Evolutionary conservation across 352 stramenopile genomes (phyloP).

Genomic region (Halophytophthora polymorphica): DNA sequence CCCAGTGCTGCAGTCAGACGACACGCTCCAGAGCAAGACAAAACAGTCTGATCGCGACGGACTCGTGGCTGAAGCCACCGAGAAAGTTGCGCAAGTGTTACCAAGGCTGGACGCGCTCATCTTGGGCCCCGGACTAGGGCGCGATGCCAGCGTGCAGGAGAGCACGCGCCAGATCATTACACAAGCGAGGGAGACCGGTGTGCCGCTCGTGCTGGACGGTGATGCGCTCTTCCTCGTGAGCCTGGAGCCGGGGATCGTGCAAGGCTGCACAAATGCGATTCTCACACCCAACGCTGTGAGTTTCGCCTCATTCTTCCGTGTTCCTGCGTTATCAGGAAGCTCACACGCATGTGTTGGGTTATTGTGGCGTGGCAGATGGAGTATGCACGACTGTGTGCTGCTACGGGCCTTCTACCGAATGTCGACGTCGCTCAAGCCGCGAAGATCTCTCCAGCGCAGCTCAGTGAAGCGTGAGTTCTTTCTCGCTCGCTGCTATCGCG

Average conservation of each 20-base stretch:
- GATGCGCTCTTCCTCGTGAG: constrained; percentile 92
- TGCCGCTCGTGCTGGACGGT: constrained; percentile 94
- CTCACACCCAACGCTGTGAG: constrained; percentile 93
- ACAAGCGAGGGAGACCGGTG: constrained; percentile 48
- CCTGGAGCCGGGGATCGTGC: constrained; percentile 57
- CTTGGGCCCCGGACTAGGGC: constrained; percentile 93
- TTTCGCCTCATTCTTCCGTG: background rate
- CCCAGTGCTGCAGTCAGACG: constrained; percentile 65
- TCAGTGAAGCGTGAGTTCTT: constrained; percentile 57
- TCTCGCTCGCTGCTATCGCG: background rate
- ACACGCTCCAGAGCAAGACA: constrained; percentile 9
- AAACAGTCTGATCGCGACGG: constrained; percentile 20
- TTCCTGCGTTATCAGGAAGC: background rate
- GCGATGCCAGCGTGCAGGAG: constrained; percentile 86
- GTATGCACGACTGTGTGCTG: constrained; percentile 70
- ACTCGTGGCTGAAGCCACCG: constrained; percentile 29
- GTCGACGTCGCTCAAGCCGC: constrained; percentile 50
- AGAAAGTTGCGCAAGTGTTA: constrained; percentile 57
- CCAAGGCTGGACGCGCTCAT: constrained; percentile 75
- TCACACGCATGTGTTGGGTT: background rate
- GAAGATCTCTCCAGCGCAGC: constrained; percentile 37
- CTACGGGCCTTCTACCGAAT: constrained; percentile 35
- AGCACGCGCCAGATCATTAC: constrained; percentile 67
- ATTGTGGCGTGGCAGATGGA: constrained; percentile 55
- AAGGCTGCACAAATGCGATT: constrained; percentile 71